Base-by-base conservation (phyloP, 75 land plant species). In the Selaginella moellendorffii region DNA sequence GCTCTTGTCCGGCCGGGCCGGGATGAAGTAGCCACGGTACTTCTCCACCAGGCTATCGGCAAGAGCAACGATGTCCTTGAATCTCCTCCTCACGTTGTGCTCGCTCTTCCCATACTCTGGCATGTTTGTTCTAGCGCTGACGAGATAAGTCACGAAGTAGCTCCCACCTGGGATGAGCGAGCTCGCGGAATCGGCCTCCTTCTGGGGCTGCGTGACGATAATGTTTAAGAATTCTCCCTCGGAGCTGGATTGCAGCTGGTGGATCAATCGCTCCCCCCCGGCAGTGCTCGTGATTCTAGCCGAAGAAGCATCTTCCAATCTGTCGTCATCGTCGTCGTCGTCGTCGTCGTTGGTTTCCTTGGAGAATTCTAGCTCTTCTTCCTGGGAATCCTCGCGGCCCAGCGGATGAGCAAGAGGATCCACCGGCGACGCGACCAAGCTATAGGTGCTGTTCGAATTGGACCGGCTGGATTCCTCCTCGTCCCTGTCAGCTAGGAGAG, bases 171-270 rank as follows among this genome's bases (percentile, higher is more conserved):
- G 74, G 12, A 72, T 63, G 17, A 72, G 59, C 24, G 71, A 67
- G 12, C 62, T 54, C 22, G 27, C 54, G 26, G 31, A 30, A 19
- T 72, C 74, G 1, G 58, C 62, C 26, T 54, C 63, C 64, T 72
- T 72, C 54, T 72, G 74, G 24, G 74, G 74, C 27, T 72, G 52
- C 26, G 56, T 52, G 14, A 72, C 74, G 1, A 28, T 67, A 22
- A 72, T 69, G 26, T 53, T 72, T 28, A 72, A 30, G 25, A 77
- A 79, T n/a, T 82, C 84, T 19, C 81, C 69, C 25, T 53, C 63
- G 0, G 67, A 65, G 0, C 75, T 60, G 24, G 74, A 63, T 18
- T 5, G 14, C 5, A 14, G 14, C 46, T 36, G 46, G 46, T 36
- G 46, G 14, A 36, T 36, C 5, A 5, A 36, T 36, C 46, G 5